Percentiles rank a stretch among this genome's conserved stretches.
These are phyloP conservation scores for Chrysoporthe austroafricana DNA, from an alignment of 2,329 filamentous ascomycete species.

Conservation along the genomic window DNA sequence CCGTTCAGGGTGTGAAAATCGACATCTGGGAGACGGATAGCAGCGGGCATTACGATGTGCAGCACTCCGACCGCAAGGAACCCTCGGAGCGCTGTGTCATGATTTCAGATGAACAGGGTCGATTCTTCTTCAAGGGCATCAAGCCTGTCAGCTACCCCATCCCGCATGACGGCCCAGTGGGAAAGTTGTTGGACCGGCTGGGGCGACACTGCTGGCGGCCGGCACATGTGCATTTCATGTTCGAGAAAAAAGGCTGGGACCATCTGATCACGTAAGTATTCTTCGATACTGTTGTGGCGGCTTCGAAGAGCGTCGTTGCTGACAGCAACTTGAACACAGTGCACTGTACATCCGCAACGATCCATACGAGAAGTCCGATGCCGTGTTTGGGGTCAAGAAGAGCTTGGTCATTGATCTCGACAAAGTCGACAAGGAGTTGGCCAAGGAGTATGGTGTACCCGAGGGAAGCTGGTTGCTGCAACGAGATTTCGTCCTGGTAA, in stretches of 20 bases:
- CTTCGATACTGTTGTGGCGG: neutral
- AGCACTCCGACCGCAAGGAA: conserved; percentile 65
- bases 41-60: conserved; percentile 81
- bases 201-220: conserved; percentile 79
- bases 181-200: conserved; percentile 66
- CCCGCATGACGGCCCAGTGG: conserved; percentile 82
- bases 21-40: conserved; percentile 88
- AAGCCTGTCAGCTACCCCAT: conserved; percentile 86
- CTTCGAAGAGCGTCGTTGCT: conserved; percentile 4
- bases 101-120: conserved; percentile 68
- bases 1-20: conserved; percentile 69
- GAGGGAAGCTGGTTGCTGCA: conserved; percentile 66
- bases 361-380: conserved; percentile 81
- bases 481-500: conserved; percentile 80
- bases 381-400: conserved; percentile 86
- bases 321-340: conserved; percentile 44
- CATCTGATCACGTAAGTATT: conserved; percentile 76
- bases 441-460: conserved; percentile 64
- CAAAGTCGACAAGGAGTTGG: conserved; percentile 56
- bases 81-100: conserved; percentile 74
- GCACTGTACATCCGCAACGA: conserved; percentile 78
- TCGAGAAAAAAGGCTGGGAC: conserved; percentile 78
- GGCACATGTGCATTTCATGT: conserved; percentile 87
- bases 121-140: conserved; percentile 85
- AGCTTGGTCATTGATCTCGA: conserved; percentile 70